Percentiles rank a stretch among this genome's conserved stretches.
phyloP scores from a whole-genome alignment of 2,329 filamentous ascomycete genomes.

The Rhynchosporium agropyri region DNA sequence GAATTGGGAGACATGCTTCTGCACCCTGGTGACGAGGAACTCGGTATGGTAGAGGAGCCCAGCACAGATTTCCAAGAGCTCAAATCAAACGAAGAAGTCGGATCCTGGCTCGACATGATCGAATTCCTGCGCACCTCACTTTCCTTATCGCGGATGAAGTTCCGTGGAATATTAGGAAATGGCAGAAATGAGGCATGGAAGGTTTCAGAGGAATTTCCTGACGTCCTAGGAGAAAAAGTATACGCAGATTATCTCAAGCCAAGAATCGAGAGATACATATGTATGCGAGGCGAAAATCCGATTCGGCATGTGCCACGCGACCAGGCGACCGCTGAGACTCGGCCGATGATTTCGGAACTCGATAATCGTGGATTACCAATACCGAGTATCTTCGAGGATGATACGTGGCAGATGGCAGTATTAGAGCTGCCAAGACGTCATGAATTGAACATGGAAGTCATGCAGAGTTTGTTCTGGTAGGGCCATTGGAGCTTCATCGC shows the following conservation, averaged over 20 bases:
- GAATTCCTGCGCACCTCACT: background rate
- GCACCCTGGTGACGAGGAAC: background rate
- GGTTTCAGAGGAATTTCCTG: background rate
- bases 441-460: background rate
- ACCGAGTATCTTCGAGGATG: conserved; percentile 1
- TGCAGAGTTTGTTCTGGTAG: too few species aligned
- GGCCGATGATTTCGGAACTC: background rate
- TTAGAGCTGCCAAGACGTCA: background rate
- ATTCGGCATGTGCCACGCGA: background rate
- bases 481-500: too few species aligned
- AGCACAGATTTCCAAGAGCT: background rate
- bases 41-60: background rate
- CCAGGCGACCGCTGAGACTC: background rate
- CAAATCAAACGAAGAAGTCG: conserved; percentile 4
- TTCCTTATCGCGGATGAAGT: background rate
- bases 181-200: conserved; percentile 11
- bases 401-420: background rate
- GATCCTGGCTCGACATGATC: conserved; percentile 14
- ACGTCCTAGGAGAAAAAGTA: background rate
- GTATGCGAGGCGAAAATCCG: background rate
- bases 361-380: conserved; percentile 5
- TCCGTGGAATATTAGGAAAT: background rate
- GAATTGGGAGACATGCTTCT: background rate
- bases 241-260: background rate
- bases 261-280: background rate